phyloP scores from a whole-genome alignment of 2,329 filamentous ascomycete genomes.

The Coleophoma eucalyptorum region DNA sequence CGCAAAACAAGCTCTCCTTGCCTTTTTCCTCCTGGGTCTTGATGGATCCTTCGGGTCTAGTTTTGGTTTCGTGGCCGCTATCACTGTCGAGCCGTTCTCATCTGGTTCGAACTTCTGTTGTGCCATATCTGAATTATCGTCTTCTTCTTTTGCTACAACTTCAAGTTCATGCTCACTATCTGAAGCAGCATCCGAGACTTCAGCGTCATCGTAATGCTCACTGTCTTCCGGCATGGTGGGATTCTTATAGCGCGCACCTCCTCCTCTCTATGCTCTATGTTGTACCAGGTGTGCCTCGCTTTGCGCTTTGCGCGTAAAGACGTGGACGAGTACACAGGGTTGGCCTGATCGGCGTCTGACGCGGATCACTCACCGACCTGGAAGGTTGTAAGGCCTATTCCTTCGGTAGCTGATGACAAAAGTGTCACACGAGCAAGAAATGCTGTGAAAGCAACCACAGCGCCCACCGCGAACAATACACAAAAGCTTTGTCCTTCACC shows the following conservation, averaged over 20 bases:
- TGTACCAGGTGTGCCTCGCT: slow-evolving; percentile 7
- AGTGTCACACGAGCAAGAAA: neutral
- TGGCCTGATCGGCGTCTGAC: too few relatives aligned
- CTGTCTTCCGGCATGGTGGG: slow-evolving; percentile 29
- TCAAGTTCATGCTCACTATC: slow-evolving; percentile 27
- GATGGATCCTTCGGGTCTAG: slow-evolving; percentile 84
- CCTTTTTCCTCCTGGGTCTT: slow-evolving; percentile 91
- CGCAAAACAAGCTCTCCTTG: slow-evolving; percentile 89
- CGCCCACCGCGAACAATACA: neutral
- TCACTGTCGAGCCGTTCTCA: slow-evolving; percentile 35
- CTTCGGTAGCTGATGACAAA: neutral
- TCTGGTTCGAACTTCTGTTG: slow-evolving; percentile 26
- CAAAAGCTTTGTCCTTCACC: neutral
- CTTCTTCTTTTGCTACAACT: slow-evolving; percentile 24
- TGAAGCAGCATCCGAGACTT: slow-evolving; percentile 29
- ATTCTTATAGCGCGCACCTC: too few relatives aligned
- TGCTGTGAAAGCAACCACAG: slow-evolving; percentile 1
- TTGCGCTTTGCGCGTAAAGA: slow-evolving; percentile 1
- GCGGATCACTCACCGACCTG: too few relatives aligned
- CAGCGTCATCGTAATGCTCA: slow-evolving; percentile 27
- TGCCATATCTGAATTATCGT: slow-evolving; percentile 28
- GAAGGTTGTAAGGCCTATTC: neutral
- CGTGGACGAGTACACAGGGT: too few relatives aligned
- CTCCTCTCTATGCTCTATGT: neutral
- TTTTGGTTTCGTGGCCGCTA: slow-evolving; percentile 51